Evolutionary conservation across 495 filamentous ascomycete species (phyloP).

Genomic region (Hypoxylon lienhwacheense): DNA sequence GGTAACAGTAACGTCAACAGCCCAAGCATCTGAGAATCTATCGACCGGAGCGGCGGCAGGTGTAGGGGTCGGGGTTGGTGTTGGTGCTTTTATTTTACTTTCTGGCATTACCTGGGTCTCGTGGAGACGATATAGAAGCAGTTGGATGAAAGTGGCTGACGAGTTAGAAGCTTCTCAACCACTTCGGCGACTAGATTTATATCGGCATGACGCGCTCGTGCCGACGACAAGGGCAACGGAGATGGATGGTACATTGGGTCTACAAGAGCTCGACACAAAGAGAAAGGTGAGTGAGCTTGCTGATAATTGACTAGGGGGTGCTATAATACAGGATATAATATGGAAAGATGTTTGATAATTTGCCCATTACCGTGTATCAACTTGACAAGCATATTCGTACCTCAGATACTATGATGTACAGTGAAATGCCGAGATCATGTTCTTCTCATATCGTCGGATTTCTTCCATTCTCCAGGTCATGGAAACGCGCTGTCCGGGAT

Average conservation of each 20-base stretch:
- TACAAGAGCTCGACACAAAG: conserved; percentile 5
- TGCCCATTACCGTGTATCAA: too few relatives aligned
- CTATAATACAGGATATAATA: too few relatives aligned
- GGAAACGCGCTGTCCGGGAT: too few relatives aligned
- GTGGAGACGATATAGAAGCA: conserved; percentile 1
- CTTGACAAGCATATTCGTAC: too few relatives aligned
- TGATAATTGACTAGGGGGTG: not conserved
- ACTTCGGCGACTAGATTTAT: not conserved
- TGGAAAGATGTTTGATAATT: too few relatives aligned
- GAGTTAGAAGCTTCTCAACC: not conserved
- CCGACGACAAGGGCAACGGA: not conserved
- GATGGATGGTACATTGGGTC: not conserved
- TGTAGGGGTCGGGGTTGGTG: not conserved
- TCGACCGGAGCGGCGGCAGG: not conserved
- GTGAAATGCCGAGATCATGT: too few relatives aligned
- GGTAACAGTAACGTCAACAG: not conserved
- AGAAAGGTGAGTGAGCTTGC: not conserved
- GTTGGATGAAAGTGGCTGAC: not conserved
- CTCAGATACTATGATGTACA: too few relatives aligned
- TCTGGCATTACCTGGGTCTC: not conserved
- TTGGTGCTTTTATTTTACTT: conserved; percentile 2
- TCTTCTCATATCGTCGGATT: too few relatives aligned
- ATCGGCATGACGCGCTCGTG: not conserved
- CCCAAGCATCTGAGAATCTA: not conserved
- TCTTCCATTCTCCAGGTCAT: too few relatives aligned